phyloP scores from a whole-genome alignment of 1,139 yeast species.

The Lodderomyces beijingensis region DNA sequence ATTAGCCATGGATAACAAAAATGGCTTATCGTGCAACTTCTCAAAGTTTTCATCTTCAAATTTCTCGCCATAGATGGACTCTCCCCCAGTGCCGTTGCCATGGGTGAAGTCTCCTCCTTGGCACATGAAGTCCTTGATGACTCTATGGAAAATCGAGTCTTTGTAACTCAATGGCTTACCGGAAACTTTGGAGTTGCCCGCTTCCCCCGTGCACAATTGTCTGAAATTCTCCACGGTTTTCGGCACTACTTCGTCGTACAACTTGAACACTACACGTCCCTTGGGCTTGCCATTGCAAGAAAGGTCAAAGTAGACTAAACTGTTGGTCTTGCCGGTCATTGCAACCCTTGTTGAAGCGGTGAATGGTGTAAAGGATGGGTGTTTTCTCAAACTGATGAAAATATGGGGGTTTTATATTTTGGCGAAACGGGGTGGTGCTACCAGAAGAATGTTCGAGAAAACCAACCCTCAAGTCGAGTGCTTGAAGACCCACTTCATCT shows the following conservation, averaged over 20 bases:
- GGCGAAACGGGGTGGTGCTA: no score
- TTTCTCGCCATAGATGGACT: conserved; percentile 90
- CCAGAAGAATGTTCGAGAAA: no score
- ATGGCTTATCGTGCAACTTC: conserved; percentile 75
- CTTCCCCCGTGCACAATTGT: conserved; percentile 86
- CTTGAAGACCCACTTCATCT: no score
- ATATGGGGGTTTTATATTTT: no score
- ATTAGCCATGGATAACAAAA: conserved; percentile 91
- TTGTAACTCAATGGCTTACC: conserved; percentile 72
- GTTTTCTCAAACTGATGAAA: no score
- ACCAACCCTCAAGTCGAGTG: no score
- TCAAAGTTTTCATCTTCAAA: conserved; percentile 90
- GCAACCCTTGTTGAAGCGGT: no score
- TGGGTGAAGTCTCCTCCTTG: conserved; percentile 97
- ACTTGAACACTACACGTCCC: conserved; percentile 74
- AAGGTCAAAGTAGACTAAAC: conserved; percentile 64
- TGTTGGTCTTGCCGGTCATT: conserved; percentile 2
- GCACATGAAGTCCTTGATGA: conserved; percentile 86
- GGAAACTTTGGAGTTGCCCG: conserved; percentile 55
- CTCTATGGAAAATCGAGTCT: conserved; percentile 84
- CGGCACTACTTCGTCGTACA: conserved; percentile 80
- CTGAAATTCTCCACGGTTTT: conserved; percentile 92
- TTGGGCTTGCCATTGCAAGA: conserved; percentile 59
- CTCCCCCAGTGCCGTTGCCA: conserved; percentile 91
- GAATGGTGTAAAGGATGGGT: no score